phyloP scores from a whole-genome alignment of 768 basidiomycete species.

The Mycena sanguinolenta region DNA sequence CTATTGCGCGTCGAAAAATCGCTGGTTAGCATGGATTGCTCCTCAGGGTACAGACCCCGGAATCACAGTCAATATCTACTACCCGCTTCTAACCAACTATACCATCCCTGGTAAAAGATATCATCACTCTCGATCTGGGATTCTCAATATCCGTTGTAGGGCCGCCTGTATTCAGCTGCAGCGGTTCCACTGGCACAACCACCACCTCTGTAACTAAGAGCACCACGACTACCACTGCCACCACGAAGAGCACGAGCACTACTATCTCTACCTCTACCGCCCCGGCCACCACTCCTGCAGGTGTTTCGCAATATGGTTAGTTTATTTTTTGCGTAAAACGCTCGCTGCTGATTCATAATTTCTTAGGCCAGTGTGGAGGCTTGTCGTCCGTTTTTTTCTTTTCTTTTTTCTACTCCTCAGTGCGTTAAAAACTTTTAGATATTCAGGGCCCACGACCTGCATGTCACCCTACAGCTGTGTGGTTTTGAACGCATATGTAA shows the following conservation, averaged over 20 bases:
- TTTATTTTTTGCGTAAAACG: background rate
- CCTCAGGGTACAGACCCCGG: conserved; percentile 57
- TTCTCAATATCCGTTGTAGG: conserved; percentile 38
- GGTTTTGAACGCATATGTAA: conserved; percentile 18
- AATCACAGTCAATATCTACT: conserved; percentile 60
- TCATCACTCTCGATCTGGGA: background rate
- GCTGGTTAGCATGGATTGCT: background rate
- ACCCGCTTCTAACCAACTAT: conserved; percentile 51
- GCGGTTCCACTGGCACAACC: conserved; percentile 36
- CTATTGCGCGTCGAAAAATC: background rate
- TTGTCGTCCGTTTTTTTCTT: background rate
- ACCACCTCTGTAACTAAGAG: conserved; percentile 31
- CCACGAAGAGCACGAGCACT: too few species aligned
- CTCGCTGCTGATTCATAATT: background rate
- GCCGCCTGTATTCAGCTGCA: conserved; percentile 56
- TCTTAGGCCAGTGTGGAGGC: conserved; percentile 2
- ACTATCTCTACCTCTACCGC: conserved; percentile 37
- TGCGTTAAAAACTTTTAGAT: conserved; percentile 3
- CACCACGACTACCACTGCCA: conserved; percentile 32
- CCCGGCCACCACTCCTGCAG: conserved; percentile 38
- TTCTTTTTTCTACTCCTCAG: too few species aligned
- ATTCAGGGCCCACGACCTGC: conserved; percentile 33
- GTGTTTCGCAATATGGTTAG: conserved; percentile 54
- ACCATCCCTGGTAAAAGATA: conserved; percentile 53
- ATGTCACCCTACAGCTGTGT: conserved; percentile 26